Evolutionary conservation across 2,329 filamentous ascomycete species (phyloP).

Genomic region (Colletotrichum incanum): DNA sequence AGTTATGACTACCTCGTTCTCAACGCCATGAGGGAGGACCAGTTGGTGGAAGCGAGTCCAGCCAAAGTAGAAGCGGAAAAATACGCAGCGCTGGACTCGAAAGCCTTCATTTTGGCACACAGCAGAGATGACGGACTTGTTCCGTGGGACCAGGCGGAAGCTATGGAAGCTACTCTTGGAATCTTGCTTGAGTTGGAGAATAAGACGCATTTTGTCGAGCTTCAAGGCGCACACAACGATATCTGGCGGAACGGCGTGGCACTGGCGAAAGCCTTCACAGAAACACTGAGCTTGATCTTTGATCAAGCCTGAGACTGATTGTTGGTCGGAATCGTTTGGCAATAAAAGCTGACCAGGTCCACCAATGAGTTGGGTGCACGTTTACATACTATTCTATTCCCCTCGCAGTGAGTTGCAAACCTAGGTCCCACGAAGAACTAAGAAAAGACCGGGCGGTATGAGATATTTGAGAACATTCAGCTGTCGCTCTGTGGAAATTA

Average conservation of each 20-base stretch:
- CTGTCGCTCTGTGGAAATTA: too few relatives aligned
- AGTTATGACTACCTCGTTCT: conserved; percentile 73
- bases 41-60: conserved; percentile 65
- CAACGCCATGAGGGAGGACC: conserved; percentile 72
- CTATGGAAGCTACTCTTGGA: background rate
- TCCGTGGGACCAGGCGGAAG: conserved; percentile 30
- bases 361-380: too few relatives aligned
- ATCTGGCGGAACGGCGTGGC: conserved; percentile 24
- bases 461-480: too few relatives aligned
- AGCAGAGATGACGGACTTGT: conserved; percentile 32
- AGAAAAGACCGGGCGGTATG: too few relatives aligned
- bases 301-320: background rate
- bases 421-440: too few relatives aligned
- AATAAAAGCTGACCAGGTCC: too few relatives aligned
- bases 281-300: conserved; percentile 9
- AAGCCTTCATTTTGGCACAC: conserved; percentile 30
- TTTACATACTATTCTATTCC: too few relatives aligned
- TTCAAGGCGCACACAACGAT: conserved; percentile 31
- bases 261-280: conserved; percentile 25
- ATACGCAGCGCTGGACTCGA: background rate
- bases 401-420: too few relatives aligned
- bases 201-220: conserved; percentile 11
- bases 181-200: conserved; percentile 2
- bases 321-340: too few relatives aligned
- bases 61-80: conserved; percentile 53